Evolutionary conservation across 2,329 filamentous ascomycete species (phyloP).

Genomic region (Metarhizium anisopliae): DNA sequence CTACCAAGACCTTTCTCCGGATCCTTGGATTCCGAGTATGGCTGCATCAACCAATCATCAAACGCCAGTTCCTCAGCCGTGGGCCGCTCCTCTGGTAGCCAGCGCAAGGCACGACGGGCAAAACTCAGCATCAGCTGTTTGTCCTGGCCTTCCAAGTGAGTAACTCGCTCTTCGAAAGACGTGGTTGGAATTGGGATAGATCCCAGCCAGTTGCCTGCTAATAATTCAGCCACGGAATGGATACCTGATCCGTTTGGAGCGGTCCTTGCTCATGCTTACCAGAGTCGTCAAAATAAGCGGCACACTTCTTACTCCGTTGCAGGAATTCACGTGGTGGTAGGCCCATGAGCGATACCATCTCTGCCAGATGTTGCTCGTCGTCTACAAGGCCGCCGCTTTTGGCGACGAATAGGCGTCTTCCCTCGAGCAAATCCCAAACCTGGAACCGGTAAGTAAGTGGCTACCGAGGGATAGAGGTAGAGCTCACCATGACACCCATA

Average conservation of each 20-base stretch:
- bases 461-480: not conserved
- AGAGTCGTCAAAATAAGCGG: not conserved
- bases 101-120: conserved; percentile 12
- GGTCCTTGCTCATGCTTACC: not conserved
- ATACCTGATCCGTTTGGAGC: not conserved
- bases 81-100: conserved; percentile 16
- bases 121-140: conserved; percentile 12
- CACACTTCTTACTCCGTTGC: not conserved
- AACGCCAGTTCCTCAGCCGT: conserved; percentile 13
- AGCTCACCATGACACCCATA: conserved; percentile 12
- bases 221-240: not conserved
- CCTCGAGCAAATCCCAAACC: not conserved
- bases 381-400: conserved; percentile 4
- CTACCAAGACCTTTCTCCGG: no score
- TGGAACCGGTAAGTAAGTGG: not conserved
- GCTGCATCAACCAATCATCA: conserved; percentile 3
- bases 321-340: conserved; percentile 7
- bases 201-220: conserved; percentile 18
- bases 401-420: not conserved
- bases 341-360: conserved; percentile 10
- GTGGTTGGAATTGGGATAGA: conserved; percentile 15
- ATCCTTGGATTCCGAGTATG: not conserved
- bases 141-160: conserved; percentile 11
- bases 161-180: conserved; percentile 13
- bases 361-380: conserved; percentile 11